These are phyloP conservation scores for Pleurotus pulmonarius DNA, from an alignment of 768 basidiomycete genomes.

Conservation along the genomic window DNA sequence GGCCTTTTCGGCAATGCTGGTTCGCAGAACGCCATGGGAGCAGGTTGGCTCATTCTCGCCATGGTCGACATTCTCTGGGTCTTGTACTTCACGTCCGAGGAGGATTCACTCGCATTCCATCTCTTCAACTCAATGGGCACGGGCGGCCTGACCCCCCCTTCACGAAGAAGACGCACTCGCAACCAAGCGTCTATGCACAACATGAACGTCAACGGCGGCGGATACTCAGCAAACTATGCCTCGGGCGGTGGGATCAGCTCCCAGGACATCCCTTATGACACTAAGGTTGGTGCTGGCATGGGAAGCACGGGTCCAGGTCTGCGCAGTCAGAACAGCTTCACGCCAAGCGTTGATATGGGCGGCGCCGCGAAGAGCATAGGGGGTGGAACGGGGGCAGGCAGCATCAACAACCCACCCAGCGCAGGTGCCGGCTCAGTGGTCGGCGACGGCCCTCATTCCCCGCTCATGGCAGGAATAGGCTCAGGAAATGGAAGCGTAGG, in stretches of 20 bases:
- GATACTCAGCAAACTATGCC: slow-evolving; percentile 59
- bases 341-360: slow-evolving; percentile 38
- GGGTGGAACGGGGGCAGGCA: slow-evolving; percentile 39
- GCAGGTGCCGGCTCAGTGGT: slow-evolving; percentile 36
- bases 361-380: slow-evolving; percentile 33
- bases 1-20: slow-evolving; percentile 56
- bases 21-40: slow-evolving; percentile 78
- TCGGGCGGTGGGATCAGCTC: slow-evolving; percentile 71
- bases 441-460: slow-evolving; percentile 49
- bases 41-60: slow-evolving; percentile 91
- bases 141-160: slow-evolving; percentile 79
- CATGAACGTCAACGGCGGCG: slow-evolving; percentile 61
- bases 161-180: slow-evolving; percentile 73
- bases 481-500: slow-evolving; percentile 17
- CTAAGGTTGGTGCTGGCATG: slow-evolving; percentile 49
- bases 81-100: slow-evolving; percentile 95
- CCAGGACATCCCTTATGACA: slow-evolving; percentile 59
- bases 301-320: slow-evolving; percentile 46
- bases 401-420: slow-evolving; percentile 52
- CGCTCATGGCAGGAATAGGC: slow-evolving; percentile 64
- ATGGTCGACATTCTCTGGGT: slow-evolving; percentile 95
- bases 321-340: slow-evolving; percentile 54
- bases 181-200: slow-evolving; percentile 58
- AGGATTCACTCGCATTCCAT: slow-evolving; percentile 82
- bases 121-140: slow-evolving; percentile 87